phyloP scores from a whole-genome alignment of 2,329 filamentous ascomycete species.

The Cercospora sp. region DNA sequence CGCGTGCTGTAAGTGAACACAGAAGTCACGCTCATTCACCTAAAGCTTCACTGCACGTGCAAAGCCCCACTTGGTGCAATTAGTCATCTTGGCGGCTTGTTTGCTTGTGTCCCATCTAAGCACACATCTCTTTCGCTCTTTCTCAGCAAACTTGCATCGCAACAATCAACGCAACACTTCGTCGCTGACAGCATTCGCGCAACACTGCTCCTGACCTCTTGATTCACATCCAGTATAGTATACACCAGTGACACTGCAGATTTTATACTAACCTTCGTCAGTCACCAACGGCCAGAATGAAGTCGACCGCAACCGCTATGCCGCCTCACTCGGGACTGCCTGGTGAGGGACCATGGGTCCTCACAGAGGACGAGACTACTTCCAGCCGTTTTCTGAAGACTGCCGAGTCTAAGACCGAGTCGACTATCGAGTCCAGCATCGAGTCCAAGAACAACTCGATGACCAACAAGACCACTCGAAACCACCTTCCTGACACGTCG shows the following conservation, averaged over 20 bases:
- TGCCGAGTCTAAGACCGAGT: background rate
- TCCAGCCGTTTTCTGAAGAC: background rate
- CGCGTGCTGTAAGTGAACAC: background rate
- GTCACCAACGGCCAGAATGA: background rate
- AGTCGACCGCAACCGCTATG: background rate
- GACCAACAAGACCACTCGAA: background rate
- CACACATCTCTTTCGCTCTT: background rate
- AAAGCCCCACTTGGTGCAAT: background rate
- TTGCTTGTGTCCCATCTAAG: background rate
- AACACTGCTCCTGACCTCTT: background rate
- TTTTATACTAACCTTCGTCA: background rate
- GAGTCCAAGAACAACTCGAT: background rate
- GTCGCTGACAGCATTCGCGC: background rate
- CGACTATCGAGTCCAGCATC: too few species aligned
- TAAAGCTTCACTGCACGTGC: background rate
- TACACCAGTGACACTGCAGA: background rate
- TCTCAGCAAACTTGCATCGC: background rate
- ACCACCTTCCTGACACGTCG: background rate
- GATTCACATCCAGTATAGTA: background rate
- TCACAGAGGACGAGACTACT: background rate
- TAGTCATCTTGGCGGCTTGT: background rate
- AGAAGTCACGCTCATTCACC: background rate
- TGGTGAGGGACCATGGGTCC: background rate
- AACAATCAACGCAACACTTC: background rate
- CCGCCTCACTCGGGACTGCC: background rate